These are phyloP conservation scores for Naganishia vishniacii DNA, from an alignment of 768 basidiomycete genomes.

Conservation along the genomic window DNA sequence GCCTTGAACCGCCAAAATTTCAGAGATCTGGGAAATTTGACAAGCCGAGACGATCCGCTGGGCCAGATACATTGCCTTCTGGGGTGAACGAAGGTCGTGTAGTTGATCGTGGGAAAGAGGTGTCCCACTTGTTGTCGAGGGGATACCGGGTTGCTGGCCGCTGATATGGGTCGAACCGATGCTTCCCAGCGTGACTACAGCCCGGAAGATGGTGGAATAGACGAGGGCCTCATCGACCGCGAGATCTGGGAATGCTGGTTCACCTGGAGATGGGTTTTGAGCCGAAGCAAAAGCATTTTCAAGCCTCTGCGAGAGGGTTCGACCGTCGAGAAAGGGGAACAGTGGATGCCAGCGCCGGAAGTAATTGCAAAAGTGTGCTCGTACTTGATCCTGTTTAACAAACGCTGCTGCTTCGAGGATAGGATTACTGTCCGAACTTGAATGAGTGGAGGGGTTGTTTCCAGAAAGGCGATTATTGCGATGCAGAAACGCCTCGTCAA, in stretches of 20 bases:
- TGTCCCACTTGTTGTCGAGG: no score
- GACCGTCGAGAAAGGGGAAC: constrained; percentile 34
- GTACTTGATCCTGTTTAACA: constrained; percentile 17
- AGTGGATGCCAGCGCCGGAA: constrained; percentile 33
- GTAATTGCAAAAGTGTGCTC: constrained; percentile 26
- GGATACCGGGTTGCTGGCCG: neutral
- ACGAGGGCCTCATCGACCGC: constrained; percentile 28
- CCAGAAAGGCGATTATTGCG: constrained; percentile 26
- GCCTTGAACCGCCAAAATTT: constrained; percentile 30
- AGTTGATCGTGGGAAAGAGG: neutral
- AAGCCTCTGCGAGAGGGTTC: neutral
- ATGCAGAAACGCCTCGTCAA: constrained; percentile 31
- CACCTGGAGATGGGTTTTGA: neutral
- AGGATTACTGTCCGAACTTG: neutral
- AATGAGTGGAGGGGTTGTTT: neutral
- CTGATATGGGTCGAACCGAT: neutral
- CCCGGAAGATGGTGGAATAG: constrained; percentile 25
- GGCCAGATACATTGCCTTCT: constrained; percentile 24
- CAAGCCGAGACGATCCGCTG: constrained; percentile 27
- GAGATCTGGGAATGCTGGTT: constrained; percentile 24
- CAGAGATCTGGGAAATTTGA: constrained; percentile 25
- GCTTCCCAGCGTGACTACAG: constrained; percentile 25
- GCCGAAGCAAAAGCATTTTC: neutral
- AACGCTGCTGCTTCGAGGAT: neutral
- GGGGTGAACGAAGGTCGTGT: constrained; percentile 10